Evolutionary conservation across 805 yeast species (phyloP).

Genomic region (Metschnikowia henanensis): DNA sequence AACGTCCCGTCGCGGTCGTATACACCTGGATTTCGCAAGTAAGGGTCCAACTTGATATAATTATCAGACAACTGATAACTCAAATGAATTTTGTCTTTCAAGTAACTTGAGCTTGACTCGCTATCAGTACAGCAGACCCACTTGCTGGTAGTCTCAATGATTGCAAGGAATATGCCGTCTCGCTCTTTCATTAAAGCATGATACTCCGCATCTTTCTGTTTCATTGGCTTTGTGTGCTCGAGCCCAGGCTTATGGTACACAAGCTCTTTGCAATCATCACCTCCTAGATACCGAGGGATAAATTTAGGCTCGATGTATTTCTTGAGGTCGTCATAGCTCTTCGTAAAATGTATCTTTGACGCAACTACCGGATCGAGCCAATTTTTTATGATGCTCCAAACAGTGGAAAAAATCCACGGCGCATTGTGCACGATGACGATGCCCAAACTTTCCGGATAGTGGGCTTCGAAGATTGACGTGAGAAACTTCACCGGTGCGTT

Average conservation of each 20-base stretch:
- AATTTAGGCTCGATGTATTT: slow-evolving; percentile 57
- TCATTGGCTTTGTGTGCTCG: slow-evolving; percentile 41
- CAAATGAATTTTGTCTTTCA: slow-evolving; percentile 53
- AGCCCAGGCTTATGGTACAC: slow-evolving; percentile 63
- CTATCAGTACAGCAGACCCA: slow-evolving; percentile 74
- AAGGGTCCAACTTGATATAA: slow-evolving; percentile 75
- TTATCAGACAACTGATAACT: slow-evolving; percentile 57
- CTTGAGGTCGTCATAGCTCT: slow-evolving; percentile 62
- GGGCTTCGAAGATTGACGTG: slow-evolving; percentile 89
- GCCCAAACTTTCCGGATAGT: slow-evolving; percentile 93
- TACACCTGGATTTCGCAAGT: slow-evolving; percentile 72
- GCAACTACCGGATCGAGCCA: slow-evolving; percentile 99
- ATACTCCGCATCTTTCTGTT: slow-evolving; percentile 38
- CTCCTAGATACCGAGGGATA: slow-evolving; percentile 76
- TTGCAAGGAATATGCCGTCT: slow-evolving; percentile 48
- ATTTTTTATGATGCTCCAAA: slow-evolving; percentile 88
- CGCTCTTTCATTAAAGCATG: slow-evolving; percentile 52
- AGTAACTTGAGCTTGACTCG: slow-evolving; percentile 47
- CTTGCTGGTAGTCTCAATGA: slow-evolving; percentile 62
- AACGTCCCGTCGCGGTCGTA: slow-evolving; percentile 76
- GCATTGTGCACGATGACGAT: slow-evolving; percentile 85
- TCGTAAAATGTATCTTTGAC: slow-evolving; percentile 82
- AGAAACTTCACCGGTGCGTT: slow-evolving; percentile 87
- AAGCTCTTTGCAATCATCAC: slow-evolving; percentile 58
- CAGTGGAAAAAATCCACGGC: slow-evolving; percentile 95